Percentiles rank a stretch among this genome's conserved stretches.
phyloP scores from a whole-genome alignment of 225 moss, liverwort and hornwort species.

The Polytrichum commune region DNA sequence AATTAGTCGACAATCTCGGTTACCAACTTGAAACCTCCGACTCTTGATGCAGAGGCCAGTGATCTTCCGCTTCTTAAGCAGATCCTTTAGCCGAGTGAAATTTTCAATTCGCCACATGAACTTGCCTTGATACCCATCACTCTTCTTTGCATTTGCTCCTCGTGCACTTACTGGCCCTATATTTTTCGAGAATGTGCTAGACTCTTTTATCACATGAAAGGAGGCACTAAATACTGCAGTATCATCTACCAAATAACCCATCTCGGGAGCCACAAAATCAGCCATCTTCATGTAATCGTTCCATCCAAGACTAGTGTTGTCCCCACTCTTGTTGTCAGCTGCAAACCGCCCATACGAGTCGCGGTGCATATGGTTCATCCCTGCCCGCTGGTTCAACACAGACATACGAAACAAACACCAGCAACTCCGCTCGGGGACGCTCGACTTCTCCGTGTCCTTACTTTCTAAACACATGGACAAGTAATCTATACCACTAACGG shows the following conservation, averaged over 20 bases:
- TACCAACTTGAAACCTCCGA: conserved; percentile 66
- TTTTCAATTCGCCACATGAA: conserved; percentile 78
- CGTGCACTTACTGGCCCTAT: conserved; percentile 48
- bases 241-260: conserved; percentile 68
- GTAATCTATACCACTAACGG: conserved; percentile 65
- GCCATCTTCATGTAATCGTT: conserved; percentile 82
- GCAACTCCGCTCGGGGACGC: conserved; percentile 67
- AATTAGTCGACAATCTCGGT: conserved; percentile 67
- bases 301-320: conserved; percentile 74
- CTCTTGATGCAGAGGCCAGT: conserved; percentile 75
- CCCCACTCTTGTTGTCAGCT: conserved; percentile 70
- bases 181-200: conserved; percentile 67
- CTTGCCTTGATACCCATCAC: conserved; percentile 67
- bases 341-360: conserved; percentile 72
- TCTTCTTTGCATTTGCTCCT: conserved; percentile 57
- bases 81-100: conserved; percentile 67
- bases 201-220: conserved; percentile 72
- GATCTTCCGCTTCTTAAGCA: conserved; percentile 68
- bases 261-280: conserved; percentile 65
- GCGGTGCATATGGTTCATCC: conserved; percentile 76
- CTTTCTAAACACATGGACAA: conserved; percentile 76
- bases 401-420: conserved; percentile 77
- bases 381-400: conserved; percentile 60
- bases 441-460: conserved; percentile 72
- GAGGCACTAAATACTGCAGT: conserved; percentile 74